Conservation (phyloP, 2,329 filamentous ascomycete genomes). For the Trichoderma sp. region DNA sequence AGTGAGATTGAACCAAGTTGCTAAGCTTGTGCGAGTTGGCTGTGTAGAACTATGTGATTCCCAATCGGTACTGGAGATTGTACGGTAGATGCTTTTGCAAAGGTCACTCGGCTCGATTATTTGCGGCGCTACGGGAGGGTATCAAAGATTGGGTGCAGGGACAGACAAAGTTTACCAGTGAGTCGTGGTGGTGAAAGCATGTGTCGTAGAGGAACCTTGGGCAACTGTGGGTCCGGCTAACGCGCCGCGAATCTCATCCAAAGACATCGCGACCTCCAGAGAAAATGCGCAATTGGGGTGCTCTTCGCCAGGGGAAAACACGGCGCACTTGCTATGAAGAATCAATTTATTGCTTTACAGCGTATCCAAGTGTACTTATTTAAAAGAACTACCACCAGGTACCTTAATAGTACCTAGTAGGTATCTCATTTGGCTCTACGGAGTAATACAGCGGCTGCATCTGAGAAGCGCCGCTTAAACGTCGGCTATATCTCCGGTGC, state of each 20-base stretch:
- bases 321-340: neutral
- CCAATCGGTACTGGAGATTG: neutral
- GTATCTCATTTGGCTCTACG: too few species aligned
- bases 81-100: neutral
- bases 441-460: neutral
- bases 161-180: neutral
- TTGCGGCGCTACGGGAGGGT: neutral
- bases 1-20: neutral
- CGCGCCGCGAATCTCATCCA: constrained; percentile 9
- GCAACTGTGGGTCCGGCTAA: constrained; percentile 4
- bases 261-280: neutral
- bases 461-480: constrained; percentile 16
- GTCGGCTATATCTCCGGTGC: neutral
- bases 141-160: neutral
- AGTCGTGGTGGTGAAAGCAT: neutral
- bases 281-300: neutral
- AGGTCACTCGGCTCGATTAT: neutral
- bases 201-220: neutral
- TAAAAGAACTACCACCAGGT: too few species aligned
- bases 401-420: too few species aligned
- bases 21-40: neutral
- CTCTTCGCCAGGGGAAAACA: neutral
- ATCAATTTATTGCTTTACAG: neutral
- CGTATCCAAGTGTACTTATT: too few species aligned
- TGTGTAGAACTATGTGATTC: neutral